phyloP scores from a whole-genome alignment of 768 basidiomycete species.

The Psilocybe sp. region DNA sequence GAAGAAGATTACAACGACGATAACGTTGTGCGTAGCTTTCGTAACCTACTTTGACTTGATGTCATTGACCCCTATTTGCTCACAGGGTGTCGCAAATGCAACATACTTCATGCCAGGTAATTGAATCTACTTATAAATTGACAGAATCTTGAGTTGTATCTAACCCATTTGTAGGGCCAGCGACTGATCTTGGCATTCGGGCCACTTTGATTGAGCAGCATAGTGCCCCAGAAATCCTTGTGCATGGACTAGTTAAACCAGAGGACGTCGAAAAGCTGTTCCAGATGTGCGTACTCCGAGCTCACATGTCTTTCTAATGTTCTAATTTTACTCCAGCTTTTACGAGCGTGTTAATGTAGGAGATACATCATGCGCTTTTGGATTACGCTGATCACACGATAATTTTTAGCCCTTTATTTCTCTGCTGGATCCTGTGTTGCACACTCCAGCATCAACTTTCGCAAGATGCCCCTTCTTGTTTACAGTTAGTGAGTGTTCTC shows the following conservation, averaged over 20 bases:
- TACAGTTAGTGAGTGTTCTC: slow-evolving; percentile 64
- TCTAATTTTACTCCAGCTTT: slow-evolving; percentile 43
- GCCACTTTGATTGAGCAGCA: slow-evolving; percentile 74
- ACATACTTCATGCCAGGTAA: slow-evolving; percentile 77
- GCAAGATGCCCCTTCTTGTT: slow-evolving; percentile 88
- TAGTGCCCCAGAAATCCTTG: slow-evolving; percentile 77
- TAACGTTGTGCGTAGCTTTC: slow-evolving; percentile 49
- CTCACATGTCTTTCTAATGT: not conserved
- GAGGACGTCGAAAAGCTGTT: slow-evolving; percentile 84
- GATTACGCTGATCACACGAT: slow-evolving; percentile 6
- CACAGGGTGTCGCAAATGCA: slow-evolving; percentile 76
- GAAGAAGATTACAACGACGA: slow-evolving; percentile 57
- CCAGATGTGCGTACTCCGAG: slow-evolving; percentile 57
- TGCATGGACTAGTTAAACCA: slow-evolving; percentile 75
- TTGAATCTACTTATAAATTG: slow-evolving; percentile 10
- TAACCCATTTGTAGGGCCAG: slow-evolving; percentile 48
- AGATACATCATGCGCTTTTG: slow-evolving; percentile 2
- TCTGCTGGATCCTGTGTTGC: slow-evolving; percentile 76
- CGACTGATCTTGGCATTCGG: slow-evolving; percentile 66
- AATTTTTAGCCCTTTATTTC: slow-evolving; percentile 58
- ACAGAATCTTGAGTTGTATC: not conserved
- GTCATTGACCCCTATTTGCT: slow-evolving; percentile 7
- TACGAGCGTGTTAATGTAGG: slow-evolving; percentile 68
- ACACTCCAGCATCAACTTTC: slow-evolving; percentile 77
- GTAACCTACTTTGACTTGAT: not conserved